These are phyloP conservation scores for Trametes cinnabarina DNA, from an alignment of 768 basidiomycete species.

Conservation along the genomic window DNA sequence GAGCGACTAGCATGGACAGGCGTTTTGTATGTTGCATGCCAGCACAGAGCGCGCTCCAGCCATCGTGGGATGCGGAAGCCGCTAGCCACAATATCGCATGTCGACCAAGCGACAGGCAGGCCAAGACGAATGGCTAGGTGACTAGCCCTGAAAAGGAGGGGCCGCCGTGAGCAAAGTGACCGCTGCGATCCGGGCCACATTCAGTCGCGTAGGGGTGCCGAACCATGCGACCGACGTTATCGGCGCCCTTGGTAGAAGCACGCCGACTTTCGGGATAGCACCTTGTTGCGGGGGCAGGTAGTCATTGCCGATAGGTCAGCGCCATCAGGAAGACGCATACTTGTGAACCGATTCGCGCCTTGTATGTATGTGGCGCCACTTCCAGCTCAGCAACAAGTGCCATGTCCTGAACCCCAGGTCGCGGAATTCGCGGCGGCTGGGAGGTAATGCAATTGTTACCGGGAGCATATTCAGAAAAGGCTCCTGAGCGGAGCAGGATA, in stretches of 20 bases:
- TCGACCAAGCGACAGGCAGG: neutral
- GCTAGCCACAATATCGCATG: neutral
- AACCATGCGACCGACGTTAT: constrained; percentile 12
- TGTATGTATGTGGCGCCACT: too few species aligned
- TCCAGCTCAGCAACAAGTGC: too few species aligned
- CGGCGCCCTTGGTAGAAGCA: neutral
- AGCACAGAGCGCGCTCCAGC: neutral
- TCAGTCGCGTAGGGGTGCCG: neutral
- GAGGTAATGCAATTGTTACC: too few species aligned
- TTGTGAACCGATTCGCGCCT: too few species aligned
- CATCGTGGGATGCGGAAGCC: constrained; percentile 3
- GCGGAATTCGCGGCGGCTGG: too few species aligned
- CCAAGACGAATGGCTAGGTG: constrained; percentile 1
- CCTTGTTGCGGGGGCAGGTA: neutral
- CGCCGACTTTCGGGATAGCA: too few species aligned
- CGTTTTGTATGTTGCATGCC: neutral
- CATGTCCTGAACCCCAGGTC: too few species aligned
- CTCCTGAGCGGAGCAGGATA: too few species aligned
- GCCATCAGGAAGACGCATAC: too few species aligned
- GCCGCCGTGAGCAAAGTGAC: neutral
- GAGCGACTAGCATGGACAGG: neutral
- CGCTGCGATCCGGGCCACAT: neutral
- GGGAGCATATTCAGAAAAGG: too few species aligned
- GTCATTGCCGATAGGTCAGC: neutral
- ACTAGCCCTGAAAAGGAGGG: constrained; percentile 6